Evolutionary conservation across 129 eudicot genomes (phyloP).

Genomic region (Smallanthus sonchifolius): DNA sequence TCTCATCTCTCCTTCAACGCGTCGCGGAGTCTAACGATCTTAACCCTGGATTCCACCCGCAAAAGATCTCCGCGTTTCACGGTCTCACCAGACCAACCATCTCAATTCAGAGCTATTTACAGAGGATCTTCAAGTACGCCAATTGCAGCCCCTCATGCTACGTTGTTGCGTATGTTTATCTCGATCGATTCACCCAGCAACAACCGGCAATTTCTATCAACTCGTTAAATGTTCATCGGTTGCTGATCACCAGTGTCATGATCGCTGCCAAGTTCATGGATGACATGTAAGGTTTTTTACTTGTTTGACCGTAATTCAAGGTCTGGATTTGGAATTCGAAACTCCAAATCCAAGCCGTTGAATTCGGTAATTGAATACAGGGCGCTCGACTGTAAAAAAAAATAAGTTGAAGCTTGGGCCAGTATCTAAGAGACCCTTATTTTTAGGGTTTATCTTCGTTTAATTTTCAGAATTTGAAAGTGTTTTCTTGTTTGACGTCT

Average conservation of each 20-base stretch:
- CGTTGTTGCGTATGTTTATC: constrained; percentile 80
- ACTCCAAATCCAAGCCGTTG: neutral
- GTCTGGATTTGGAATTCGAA: constrained; percentile 18
- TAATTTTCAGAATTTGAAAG: no score
- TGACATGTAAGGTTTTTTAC: constrained; percentile 62
- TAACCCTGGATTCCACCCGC: constrained; percentile 34
- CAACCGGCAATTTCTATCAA: constrained; percentile 66
- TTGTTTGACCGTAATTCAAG: neutral
- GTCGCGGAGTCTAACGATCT: constrained; percentile 74
- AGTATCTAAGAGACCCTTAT: no score
- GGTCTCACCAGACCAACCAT: constrained; percentile 69
- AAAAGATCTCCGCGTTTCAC: constrained; percentile 71
- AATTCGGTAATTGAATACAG: constrained; percentile 6
- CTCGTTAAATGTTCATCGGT: constrained; percentile 75
- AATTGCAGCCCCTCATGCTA: constrained; percentile 90
- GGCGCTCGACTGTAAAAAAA: no score
- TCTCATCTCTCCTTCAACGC: constrained; percentile 65
- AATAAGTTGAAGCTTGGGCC: no score
- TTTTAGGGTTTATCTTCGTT: no score
- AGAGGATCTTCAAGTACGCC: constrained; percentile 85
- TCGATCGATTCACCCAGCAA: constrained; percentile 72
- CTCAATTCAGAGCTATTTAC: constrained; percentile 63
- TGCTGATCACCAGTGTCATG: constrained; percentile 92
- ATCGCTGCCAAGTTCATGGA: constrained; percentile 93
- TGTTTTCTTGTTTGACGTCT: no score